Base-by-base conservation (phyloP, 176 grass and related monocot species). In the Eragrostis nindensis region DNA sequence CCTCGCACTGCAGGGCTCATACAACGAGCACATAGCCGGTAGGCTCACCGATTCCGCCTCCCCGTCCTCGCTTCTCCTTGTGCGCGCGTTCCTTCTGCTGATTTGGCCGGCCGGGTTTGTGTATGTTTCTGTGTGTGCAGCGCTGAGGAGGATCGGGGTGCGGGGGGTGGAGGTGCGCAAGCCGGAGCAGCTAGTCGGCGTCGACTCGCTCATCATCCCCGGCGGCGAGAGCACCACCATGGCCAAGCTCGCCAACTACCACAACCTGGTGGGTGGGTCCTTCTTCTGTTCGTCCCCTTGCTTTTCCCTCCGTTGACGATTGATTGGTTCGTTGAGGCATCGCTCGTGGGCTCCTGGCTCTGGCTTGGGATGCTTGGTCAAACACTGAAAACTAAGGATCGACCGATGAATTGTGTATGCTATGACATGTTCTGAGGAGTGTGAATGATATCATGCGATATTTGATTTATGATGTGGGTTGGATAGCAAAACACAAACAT, bases 221-320 rank as follows among this genome's bases (percentile, higher is more conserved):
- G 96, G 96, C 64, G 96, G 96, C 74, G 96, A 99, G 92, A 99
- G 96, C 90, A 99, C 96, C 79, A 93, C 96, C 88, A 99, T 99
- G 96, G 96, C 96, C 71, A 99, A 99, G 78, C 88, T 99, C 54
- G 96, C 96, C 32, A 68, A 89, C 69, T 93, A 84, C 84, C 92
- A 95, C 84, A 93, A 98, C 68, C 84, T 98, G 59, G 96, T 98
- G 79, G 18, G 92, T 91, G 67, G 62, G 64, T 62, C 53, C 24
- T 57, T 52, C 13, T 56, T 5, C 17, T 68, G 2, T 21, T 53
- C 46, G 3, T 21, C 2, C 25, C 11, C 1, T 38, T 22, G 21
- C 55, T 16, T 62, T 43, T 48, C 11, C 19, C 41, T 5, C 4
- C 14, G 9, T 19, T 39, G 5, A 2, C 56, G n/a, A 59, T 12